A percentile compares a stretch with the other conserved stretches of the same genome.
Conservation (phyloP, 306 rosid genomes). For the Vigna reflexopilosa region DNA sequence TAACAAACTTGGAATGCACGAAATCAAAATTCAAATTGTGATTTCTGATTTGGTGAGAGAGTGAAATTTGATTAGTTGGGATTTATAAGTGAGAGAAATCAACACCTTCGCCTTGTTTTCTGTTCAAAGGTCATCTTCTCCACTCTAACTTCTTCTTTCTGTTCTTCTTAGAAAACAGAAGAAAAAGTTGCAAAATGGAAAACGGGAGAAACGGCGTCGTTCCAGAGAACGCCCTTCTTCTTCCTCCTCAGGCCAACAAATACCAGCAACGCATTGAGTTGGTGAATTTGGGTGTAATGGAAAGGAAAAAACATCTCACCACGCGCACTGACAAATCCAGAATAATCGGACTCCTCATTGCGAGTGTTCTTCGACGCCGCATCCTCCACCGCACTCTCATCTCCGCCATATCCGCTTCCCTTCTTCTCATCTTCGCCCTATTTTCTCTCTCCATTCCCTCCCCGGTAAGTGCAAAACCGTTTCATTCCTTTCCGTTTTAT, state of each 20-base stretch:
- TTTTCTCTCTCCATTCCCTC: conserved; percentile 56
- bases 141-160: neutral
- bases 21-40: neutral
- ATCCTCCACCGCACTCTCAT: conserved; percentile 57
- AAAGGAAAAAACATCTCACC: conserved; percentile 42
- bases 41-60: neutral
- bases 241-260: neutral
- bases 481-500: neutral
- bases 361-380: conserved; percentile 49
- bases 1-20: conserved; percentile 31
- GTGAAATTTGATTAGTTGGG: neutral
- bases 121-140: conserved; percentile 27
- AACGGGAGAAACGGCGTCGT: conserved; percentile 11
- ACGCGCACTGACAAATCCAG: conserved; percentile 15
- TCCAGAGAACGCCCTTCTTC: conserved; percentile 1
- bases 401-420: conserved; percentile 59
- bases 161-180: no score
- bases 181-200: neutral
- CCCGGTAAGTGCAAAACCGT: conserved; percentile 36
- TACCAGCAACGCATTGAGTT: neutral
- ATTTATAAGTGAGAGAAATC: neutral
- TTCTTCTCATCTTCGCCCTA: conserved; percentile 60
- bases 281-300: conserved; percentile 23
- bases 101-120: neutral
- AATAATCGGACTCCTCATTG: conserved; percentile 37